Evolutionary conservation across 768 basidiomycete species (phyloP).

Genomic region (Cubamyces sp.): DNA sequence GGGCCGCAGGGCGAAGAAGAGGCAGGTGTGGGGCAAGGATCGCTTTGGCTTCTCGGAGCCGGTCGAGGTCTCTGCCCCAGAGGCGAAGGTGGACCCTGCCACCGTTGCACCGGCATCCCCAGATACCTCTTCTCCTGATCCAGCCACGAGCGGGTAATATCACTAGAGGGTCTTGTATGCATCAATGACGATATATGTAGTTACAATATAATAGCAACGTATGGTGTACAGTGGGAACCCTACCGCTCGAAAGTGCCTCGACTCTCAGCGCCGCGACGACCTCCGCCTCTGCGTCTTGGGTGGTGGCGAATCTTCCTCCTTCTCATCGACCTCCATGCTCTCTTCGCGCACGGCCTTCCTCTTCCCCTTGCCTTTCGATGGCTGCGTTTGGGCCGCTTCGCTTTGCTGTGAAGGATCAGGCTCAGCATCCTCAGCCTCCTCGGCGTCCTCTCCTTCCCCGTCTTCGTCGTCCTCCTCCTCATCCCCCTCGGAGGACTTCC

Average conservation of each 20-base stretch:
- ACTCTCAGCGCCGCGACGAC: constrained; percentile 23
- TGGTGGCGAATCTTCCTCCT: constrained; percentile 37
- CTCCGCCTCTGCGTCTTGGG: constrained; percentile 29
- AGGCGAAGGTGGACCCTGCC: constrained; percentile 26
- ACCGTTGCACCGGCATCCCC: constrained; percentile 4
- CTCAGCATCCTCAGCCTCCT: constrained; percentile 35
- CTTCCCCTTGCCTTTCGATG: constrained; percentile 29
- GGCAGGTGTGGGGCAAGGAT: constrained; percentile 84
- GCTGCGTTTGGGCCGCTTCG: constrained; percentile 32
- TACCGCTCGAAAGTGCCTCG: not conserved
- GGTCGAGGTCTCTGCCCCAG: not conserved
- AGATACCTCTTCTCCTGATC: not conserved
- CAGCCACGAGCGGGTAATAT: not conserved
- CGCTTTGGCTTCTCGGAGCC: constrained; percentile 81
- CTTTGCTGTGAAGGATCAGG: constrained; percentile 34
- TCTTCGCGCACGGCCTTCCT: constrained; percentile 34
- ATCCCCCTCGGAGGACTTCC: constrained; percentile 27
- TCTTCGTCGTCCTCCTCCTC: constrained; percentile 49
- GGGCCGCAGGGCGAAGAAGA: constrained; percentile 67
- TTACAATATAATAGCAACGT: constrained; percentile 22
- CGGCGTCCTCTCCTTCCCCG: constrained; percentile 50
- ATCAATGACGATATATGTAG: constrained; percentile 14
- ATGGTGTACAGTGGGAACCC: constrained; percentile 10
- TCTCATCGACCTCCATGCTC: constrained; percentile 51
- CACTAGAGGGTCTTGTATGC: constrained; percentile 11